Percentiles rank a stretch among this genome's conserved stretches.
These are phyloP conservation scores for Hibiscus syriacus DNA, from an alignment of 345 rosid species.

Conservation along the genomic window DNA sequence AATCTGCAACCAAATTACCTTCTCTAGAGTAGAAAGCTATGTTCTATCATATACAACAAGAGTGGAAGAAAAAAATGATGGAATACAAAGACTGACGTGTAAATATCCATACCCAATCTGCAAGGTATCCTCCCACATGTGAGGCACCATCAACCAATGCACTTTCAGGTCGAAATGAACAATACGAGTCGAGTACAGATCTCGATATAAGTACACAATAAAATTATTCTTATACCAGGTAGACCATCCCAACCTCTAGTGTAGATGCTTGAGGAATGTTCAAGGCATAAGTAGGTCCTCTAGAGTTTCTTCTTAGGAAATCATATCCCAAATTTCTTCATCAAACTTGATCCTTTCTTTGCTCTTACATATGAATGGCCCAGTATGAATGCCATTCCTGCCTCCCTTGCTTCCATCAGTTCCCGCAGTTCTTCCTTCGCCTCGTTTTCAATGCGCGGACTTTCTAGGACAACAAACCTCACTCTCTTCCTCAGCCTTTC, in stretches of 20 bases:
- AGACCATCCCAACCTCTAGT: slow-evolving; percentile 89
- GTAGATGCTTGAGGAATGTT: slow-evolving; percentile 83
- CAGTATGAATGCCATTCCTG: slow-evolving; percentile 62
- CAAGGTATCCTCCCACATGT: too few species aligned
- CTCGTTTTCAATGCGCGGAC: slow-evolving; percentile 31
- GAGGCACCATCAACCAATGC: too few species aligned
- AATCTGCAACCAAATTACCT: slow-evolving; percentile 42
- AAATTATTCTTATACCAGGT: slow-evolving; percentile 40
- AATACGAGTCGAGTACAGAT: background rate
- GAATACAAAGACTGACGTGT: slow-evolving; percentile 1
- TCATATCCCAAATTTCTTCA: slow-evolving; percentile 90
- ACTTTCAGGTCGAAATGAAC: too few species aligned
- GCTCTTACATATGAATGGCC: slow-evolving; percentile 24
- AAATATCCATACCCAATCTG: too few species aligned
- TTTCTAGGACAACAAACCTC: slow-evolving; percentile 69
- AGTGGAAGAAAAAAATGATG: background rate
- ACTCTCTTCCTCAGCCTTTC: slow-evolving; percentile 47
- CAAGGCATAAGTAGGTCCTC: slow-evolving; percentile 57
- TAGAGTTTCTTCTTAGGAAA: slow-evolving; percentile 76
- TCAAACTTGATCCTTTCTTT: slow-evolving; percentile 71
- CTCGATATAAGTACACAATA: background rate
- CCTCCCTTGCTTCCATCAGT: slow-evolving; percentile 82
- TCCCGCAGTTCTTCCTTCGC: slow-evolving; percentile 62
- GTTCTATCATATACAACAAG: slow-evolving; percentile 14
- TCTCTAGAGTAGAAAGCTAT: background rate